Base-by-base conservation (phyloP, 345 rosid species). In the Citrus trifoliata region DNA sequence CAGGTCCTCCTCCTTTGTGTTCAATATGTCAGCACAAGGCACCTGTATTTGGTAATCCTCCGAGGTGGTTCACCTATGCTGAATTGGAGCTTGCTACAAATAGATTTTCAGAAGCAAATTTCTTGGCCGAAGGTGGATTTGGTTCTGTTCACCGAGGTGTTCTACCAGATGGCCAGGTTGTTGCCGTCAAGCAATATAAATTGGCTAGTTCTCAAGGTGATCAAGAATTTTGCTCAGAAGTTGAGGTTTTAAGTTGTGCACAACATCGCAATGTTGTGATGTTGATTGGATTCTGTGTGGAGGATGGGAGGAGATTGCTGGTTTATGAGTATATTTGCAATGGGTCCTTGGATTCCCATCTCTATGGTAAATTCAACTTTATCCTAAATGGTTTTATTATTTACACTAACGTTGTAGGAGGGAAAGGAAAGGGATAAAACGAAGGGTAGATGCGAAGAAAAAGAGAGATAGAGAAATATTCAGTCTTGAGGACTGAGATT, bases 81-180 rank as follows among this genome's bases (percentile, higher is more conserved):
- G 97, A 96, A 73, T 30, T 96, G 76, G 98, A 94, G 82, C 88
- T 88, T 25, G 97, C 99, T 48, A 96, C 99, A 21, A 86, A 88
- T 42, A 90, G 92, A 76, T 96, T 96, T 86, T 92, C 97, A 13
- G 85, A 87, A 80, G 88, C 82, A 4, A 96, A 93, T 83, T 96
- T 96, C 93, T 87, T 96, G 86, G 98, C 99, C 75, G 99, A 96
- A 88, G 99, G 99, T 74, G 97, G 99, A 10, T 96, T 87, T 83
- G 99, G 99, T 76, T 96, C 99, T 51, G 99, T 96, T 70, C 95
- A 96, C 74, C 86, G 90, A 80, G 99, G 99, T 71, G 84, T 87
- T 33, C 83, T 96, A 78, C 90, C 92, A 25, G 91, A 89, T 82
- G 98, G 97, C 67, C 97, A 88, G 86, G 90, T 91, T 53, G 84